Evolutionary conservation across 2,329 filamentous ascomycete species (phyloP).

Genomic region (Pestalotiopsis fici): DNA sequence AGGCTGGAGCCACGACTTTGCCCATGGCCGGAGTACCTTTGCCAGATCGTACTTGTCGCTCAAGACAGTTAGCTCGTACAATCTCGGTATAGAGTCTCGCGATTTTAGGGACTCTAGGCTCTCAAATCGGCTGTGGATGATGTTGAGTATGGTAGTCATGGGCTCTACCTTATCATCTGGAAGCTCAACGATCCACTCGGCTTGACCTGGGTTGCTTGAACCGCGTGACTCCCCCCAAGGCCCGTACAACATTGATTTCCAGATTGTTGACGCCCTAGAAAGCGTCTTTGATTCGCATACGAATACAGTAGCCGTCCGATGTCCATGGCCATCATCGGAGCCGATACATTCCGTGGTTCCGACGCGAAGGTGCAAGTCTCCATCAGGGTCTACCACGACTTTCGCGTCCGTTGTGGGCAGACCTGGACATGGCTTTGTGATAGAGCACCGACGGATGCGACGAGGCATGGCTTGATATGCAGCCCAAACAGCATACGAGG

Average conservation of each 20-base stretch:
- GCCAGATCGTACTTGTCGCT: constrained; percentile 33
- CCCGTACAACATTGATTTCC: constrained; percentile 24
- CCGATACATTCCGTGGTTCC: constrained; percentile 4
- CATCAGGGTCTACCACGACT: constrained; percentile 18
- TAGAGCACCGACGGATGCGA: neutral
- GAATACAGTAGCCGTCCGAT: constrained; percentile 12
- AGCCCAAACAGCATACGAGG: neutral
- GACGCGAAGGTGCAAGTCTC: constrained; percentile 19
- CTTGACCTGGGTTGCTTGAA: neutral
- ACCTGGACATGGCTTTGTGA: neutral
- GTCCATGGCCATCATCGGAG: neutral
- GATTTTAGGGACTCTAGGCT: too few species aligned
- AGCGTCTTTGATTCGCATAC: constrained; percentile 23
- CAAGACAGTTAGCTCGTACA: constrained; percentile 28
- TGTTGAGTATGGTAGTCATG: constrained; percentile 29
- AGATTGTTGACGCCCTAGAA: constrained; percentile 22
- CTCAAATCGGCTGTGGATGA: constrained; percentile 29
- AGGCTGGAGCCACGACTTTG: neutral
- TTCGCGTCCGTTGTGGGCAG: neutral
- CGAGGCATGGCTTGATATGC: neutral
- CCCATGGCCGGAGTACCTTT: constrained; percentile 24
- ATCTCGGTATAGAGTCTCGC: neutral
- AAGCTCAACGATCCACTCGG: constrained; percentile 24
- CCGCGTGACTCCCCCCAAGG: constrained; percentile 22
- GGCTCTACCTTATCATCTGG: constrained; percentile 31